These are phyloP conservation scores for Auriculariales sp. DNA, from an alignment of 768 basidiomycete genomes.

Conservation along the genomic window DNA sequence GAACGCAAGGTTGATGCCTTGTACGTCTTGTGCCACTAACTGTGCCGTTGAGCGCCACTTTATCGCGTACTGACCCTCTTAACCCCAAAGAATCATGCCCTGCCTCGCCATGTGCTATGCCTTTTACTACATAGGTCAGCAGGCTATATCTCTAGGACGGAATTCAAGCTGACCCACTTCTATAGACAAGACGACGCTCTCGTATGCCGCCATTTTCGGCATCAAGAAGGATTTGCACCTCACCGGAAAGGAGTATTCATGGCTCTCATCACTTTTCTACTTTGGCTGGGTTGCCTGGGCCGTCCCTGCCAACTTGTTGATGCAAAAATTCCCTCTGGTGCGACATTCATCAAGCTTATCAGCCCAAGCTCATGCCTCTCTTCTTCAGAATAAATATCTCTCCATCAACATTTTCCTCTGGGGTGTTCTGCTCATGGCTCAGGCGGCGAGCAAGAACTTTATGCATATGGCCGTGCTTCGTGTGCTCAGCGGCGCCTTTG, in stretches of 20 bases:
- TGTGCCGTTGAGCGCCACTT: no score
- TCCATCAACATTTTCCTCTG: constrained; percentile 20
- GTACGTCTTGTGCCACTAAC: no score
- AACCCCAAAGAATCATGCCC: no score
- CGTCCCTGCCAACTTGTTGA: constrained; percentile 25
- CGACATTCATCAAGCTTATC: no score
- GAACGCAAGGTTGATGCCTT: no score
- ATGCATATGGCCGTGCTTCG: constrained; percentile 21
- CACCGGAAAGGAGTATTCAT: constrained; percentile 17
- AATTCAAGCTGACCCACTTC: neutral
- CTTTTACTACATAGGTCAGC: constrained; percentile 10
- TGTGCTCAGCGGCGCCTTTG: constrained; percentile 24
- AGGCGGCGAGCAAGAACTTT: constrained; percentile 25
- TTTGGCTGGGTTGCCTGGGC: constrained; percentile 27
- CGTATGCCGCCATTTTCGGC: constrained; percentile 18
- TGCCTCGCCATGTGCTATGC: constrained; percentile 14
- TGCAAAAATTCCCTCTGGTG: constrained; percentile 15
- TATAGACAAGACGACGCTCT: constrained; percentile 18
- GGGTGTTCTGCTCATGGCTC: constrained; percentile 25
- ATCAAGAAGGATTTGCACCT: constrained; percentile 21
- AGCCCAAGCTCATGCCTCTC: no score
- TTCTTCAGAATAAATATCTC: constrained; percentile 24
- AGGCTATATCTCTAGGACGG: neutral
- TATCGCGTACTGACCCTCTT: no score
- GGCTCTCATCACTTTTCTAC: constrained; percentile 22